These are phyloP conservation scores for Penicillium nucicola DNA, from an alignment of 495 filamentous ascomycete species.

Conservation along the genomic window DNA sequence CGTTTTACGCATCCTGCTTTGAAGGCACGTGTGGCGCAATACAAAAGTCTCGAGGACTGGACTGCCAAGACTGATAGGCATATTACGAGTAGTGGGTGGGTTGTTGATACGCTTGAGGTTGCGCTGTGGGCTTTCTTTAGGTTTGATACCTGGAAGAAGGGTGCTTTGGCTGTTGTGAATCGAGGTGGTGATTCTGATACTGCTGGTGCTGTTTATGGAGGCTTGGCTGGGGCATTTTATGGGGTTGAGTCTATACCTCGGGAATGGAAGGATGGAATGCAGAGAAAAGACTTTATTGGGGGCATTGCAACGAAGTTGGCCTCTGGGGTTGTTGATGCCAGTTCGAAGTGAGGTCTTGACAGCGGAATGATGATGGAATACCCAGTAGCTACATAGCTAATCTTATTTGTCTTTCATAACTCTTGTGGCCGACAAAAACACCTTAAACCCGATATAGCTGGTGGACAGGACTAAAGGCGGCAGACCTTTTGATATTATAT, in stretches of 20 bases:
- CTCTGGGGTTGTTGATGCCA: neutral
- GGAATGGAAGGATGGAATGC: conserved; percentile 33
- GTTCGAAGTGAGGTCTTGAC: too few species aligned
- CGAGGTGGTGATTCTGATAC: conserved; percentile 50
- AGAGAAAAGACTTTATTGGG: conserved; percentile 18
- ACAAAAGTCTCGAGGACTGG: conserved; percentile 18
- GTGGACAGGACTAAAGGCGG: too few species aligned
- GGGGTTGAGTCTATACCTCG: conserved; percentile 31
- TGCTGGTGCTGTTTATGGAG: conserved; percentile 48
- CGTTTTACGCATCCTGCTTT: conserved; percentile 21
- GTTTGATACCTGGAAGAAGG: conserved; percentile 35
- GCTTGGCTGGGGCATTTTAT: conserved; percentile 45
- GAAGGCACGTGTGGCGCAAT: conserved; percentile 14
- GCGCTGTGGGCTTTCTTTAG: conserved; percentile 48
- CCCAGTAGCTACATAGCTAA: too few species aligned
- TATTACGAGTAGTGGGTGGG: conserved; percentile 40
- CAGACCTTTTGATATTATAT: too few species aligned
- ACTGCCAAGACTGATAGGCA: conserved; percentile 2
- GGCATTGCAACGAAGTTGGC: conserved; percentile 36
- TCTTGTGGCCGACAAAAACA: too few species aligned
- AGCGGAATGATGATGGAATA: too few species aligned
- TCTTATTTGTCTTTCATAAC: too few species aligned
- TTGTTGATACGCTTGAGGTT: conserved; percentile 45
- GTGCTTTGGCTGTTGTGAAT: conserved; percentile 44
- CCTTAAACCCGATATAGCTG: too few species aligned